Conservation (phyloP, 1,284 basidiomycete genomes). For the Fistulina hepatica region DNA sequence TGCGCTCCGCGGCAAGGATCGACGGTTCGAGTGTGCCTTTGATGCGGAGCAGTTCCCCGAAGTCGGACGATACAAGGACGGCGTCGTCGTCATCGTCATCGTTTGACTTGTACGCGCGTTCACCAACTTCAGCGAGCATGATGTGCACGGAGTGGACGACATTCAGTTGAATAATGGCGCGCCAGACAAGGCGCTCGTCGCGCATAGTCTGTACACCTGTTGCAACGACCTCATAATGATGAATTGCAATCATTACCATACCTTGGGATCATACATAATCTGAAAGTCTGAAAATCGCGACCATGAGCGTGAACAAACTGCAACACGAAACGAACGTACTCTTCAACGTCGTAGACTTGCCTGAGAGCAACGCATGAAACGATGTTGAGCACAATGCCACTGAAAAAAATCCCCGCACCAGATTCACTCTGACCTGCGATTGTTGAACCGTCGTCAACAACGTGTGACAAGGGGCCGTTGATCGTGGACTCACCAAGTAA, state of each 20-base stretch:
- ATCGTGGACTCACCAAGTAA: conserved; percentile 43
- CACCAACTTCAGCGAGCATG: conserved; percentile 54
- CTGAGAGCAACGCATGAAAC: conserved; percentile 20
- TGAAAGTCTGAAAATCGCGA: conserved; percentile 42
- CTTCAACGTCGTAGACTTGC: conserved; percentile 55
- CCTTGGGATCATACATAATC: conserved; percentile 50
- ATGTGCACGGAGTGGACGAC: conserved; percentile 56
- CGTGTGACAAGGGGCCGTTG: neutral
- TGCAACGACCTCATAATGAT: conserved; percentile 2
- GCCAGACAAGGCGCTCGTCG: conserved; percentile 55
- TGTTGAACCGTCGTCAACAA: neutral
- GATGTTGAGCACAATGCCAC: conserved; percentile 2
- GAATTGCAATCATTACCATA: conserved; percentile 12
- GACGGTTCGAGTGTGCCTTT: too few species aligned
- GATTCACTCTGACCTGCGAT: conserved; percentile 62
- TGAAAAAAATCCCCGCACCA: conserved; percentile 30
- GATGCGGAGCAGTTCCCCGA: too few species aligned
- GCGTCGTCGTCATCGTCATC: too few species aligned
- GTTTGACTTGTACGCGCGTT: conserved; percentile 23
- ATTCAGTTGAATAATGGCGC: conserved; percentile 61
- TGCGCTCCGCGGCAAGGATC: too few species aligned
- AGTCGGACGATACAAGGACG: too few species aligned
- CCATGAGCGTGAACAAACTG: conserved; percentile 1
- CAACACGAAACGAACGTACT: conserved; percentile 27
- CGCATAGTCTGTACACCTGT: conserved; percentile 34